These are phyloP conservation scores for Leccinum pseudoinsigne DNA, from an alignment of 1,284 basidiomycete genomes.

Conservation along the genomic window DNA sequence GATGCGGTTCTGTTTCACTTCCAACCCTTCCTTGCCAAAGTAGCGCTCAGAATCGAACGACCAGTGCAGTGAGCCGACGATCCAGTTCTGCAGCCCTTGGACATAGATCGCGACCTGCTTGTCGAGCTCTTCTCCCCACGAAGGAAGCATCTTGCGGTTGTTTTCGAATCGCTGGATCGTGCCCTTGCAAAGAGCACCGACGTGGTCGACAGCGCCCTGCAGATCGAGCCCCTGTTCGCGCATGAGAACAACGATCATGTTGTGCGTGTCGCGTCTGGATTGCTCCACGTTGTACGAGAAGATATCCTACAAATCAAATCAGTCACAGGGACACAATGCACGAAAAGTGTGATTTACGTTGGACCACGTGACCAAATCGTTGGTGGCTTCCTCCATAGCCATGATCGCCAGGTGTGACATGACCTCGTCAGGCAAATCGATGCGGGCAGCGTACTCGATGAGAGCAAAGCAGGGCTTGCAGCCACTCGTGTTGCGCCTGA, in stretches of 20 bases:
- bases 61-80: conserved; percentile 58
- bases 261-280: conserved; percentile 54
- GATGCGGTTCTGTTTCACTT: conserved; percentile 46
- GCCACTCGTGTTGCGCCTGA: conserved; percentile 56
- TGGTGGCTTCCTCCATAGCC: conserved; percentile 51
- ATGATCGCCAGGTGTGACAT: conserved; percentile 51
- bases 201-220: conserved; percentile 53
- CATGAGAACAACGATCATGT: conserved; percentile 62
- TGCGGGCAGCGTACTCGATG: conserved; percentile 55
- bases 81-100: conserved; percentile 56
- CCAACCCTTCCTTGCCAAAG: conserved; percentile 48
- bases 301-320: conserved; percentile 44
- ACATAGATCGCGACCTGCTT: conserved; percentile 50
- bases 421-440: conserved; percentile 57
- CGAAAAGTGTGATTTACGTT: conserved; percentile 42
- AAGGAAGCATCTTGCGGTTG: conserved; percentile 45
- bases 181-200: conserved; percentile 50
- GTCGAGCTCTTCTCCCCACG: conserved; percentile 54
- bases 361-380: conserved; percentile 61
- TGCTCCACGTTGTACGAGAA: conserved; percentile 66
- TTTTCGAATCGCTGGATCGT: conserved; percentile 48
- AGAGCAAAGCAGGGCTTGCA: conserved; percentile 62
- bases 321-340: conserved; percentile 3
- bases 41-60: conserved; percentile 58
- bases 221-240: conserved; percentile 46